phyloP scores from a whole-genome alignment of 2,329 filamentous ascomycete genomes.

The Tolypocladium capitatum region DNA sequence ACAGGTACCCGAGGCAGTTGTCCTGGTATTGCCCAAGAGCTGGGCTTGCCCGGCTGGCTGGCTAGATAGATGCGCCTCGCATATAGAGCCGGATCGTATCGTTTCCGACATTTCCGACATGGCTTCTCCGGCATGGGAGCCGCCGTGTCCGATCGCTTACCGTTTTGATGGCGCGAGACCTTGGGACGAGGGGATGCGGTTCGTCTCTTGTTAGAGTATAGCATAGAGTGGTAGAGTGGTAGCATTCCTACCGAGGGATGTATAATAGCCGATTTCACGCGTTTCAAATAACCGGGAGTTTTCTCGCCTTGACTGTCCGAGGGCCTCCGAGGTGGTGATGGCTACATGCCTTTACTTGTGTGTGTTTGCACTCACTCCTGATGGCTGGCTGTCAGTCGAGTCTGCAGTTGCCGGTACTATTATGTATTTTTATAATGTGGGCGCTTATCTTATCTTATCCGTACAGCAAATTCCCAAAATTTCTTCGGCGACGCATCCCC shows the following conservation, averaged over 20 bases:
- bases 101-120: slow-evolving; percentile 1
- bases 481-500: not conserved
- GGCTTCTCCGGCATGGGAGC: not conserved
- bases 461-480: not conserved
- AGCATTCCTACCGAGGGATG: slow-evolving; percentile 11
- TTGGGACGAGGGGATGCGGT: not conserved
- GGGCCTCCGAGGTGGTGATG: not conserved
- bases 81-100: slow-evolving; percentile 1
- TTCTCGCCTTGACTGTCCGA: not conserved
- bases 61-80: not conserved
- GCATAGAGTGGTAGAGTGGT: slow-evolving; percentile 10
- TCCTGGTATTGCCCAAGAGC: slow-evolving; percentile 6
- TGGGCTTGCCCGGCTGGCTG: slow-evolving; percentile 4
- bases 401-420: no score
- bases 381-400: no score
- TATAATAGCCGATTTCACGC: slow-evolving; percentile 16
- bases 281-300: slow-evolving; percentile 5
- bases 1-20: not conserved
- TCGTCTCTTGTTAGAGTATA: slow-evolving; percentile 8
- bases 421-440: no score
- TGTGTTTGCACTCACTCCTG: not conserved
- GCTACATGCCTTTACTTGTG: no score
- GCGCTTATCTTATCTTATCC: slow-evolving; percentile 5
- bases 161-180: not conserved
- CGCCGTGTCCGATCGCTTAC: not conserved